Evolutionary conservation across 441 rosid genomes (phyloP).

Genomic region (Corymbia calophylla): DNA sequence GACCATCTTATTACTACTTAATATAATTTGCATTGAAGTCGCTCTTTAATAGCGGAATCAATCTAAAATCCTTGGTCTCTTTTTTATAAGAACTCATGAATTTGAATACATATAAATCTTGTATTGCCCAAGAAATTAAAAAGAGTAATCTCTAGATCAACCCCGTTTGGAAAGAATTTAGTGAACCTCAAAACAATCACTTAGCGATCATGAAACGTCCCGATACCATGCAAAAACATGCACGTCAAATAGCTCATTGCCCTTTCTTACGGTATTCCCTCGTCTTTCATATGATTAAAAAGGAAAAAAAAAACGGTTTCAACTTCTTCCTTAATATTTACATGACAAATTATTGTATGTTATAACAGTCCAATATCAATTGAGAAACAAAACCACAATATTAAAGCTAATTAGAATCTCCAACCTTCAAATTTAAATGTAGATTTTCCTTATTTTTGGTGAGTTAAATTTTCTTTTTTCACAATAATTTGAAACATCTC

Average conservation of each 20-base stretch:
- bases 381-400: background rate
- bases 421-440: background rate
- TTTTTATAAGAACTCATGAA: background rate
- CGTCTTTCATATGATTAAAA: background rate
- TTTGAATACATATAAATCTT: background rate
- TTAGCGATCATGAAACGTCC: background rate
- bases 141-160: background rate
- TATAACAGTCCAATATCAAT: background rate
- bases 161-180: background rate
- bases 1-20: background rate
- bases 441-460: background rate
- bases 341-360: background rate
- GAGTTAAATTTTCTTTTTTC: background rate
- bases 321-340: background rate
- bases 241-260: background rate
- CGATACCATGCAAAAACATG: background rate
- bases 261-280: background rate
- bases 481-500: background rate
- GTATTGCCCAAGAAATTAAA: background rate
- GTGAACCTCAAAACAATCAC: background rate
- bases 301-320: background rate
- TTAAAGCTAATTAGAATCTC: background rate
- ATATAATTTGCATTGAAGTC: background rate
- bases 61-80: background rate
- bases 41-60: background rate